Percentiles rank a stretch among this genome's conserved stretches.
Conservation (phyloP, 1,139 yeast species). For the Geotrichum australiense region DNA sequence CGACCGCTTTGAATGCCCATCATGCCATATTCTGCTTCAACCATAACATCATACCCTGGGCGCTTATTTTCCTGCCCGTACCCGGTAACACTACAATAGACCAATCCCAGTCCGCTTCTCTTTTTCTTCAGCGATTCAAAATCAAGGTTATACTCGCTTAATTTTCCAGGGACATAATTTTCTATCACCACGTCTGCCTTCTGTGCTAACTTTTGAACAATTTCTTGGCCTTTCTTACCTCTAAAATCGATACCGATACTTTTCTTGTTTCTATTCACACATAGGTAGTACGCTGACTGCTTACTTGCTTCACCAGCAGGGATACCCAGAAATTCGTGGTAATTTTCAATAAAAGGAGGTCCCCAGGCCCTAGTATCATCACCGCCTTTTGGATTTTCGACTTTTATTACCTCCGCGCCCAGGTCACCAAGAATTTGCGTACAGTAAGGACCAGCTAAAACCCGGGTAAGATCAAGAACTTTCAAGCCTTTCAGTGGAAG, state of each 20-base stretch:
- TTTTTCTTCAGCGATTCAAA: slow-evolving; percentile 28
- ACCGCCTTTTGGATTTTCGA: slow-evolving; percentile 40
- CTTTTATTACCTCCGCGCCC: slow-evolving; percentile 40
- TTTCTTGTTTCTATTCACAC: slow-evolving; percentile 37
- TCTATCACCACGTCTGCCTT: slow-evolving; percentile 39
- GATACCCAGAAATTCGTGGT: slow-evolving; percentile 1
- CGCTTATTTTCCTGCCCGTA: slow-evolving; percentile 35
- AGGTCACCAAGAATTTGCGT: slow-evolving; percentile 39
- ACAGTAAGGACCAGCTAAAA: slow-evolving; percentile 41
- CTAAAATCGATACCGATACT: slow-evolving; percentile 37
- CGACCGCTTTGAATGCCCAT: slow-evolving; percentile 42
- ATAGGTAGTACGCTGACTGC: slow-evolving; percentile 38
- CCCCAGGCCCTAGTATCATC: slow-evolving; percentile 43
- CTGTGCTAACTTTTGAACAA: slow-evolving; percentile 30
- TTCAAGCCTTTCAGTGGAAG: slow-evolving; percentile 34
- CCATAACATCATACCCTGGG: slow-evolving; percentile 42
- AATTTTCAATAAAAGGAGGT: slow-evolving; percentile 36
- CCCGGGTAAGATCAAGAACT: slow-evolving; percentile 38
- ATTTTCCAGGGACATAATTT: slow-evolving; percentile 38
- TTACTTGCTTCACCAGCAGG: slow-evolving; percentile 17
- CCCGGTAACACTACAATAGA: slow-evolving; percentile 39
- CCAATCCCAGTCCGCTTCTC: slow-evolving; percentile 22
- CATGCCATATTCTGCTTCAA: slow-evolving; percentile 41
- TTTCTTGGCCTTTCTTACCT: slow-evolving; percentile 31
- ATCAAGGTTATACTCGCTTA: slow-evolving; percentile 35